A percentile compares a stretch with the other conserved stretches of the same genome.
Conservation (phyloP, 768 basidiomycete genomes). For the Auricularia auricula-judae region DNA sequence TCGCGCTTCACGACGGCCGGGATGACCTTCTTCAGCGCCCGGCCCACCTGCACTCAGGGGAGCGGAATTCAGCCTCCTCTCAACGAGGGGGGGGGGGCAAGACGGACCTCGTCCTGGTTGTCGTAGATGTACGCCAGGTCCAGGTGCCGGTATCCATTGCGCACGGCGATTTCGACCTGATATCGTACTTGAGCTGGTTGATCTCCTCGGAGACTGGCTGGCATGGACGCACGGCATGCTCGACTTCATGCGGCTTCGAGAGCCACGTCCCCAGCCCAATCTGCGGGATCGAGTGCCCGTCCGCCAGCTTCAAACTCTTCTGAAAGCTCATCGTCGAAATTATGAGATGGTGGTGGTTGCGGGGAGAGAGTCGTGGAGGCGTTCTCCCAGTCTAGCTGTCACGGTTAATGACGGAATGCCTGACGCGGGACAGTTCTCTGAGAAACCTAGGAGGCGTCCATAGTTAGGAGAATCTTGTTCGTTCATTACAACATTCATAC, state of each 20-base stretch:
- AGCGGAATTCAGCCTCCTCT: too few relatives aligned
- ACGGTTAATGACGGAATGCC: background rate
- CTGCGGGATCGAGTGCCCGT: constrained; percentile 50
- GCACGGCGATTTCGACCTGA: constrained; percentile 66
- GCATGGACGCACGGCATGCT: constrained; percentile 41
- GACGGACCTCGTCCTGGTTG: constrained; percentile 56
- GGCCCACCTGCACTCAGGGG: constrained; percentile 34
- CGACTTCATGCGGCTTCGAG: constrained; percentile 64
- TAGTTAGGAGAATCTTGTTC: too few relatives aligned
- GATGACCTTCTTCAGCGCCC: constrained; percentile 65
- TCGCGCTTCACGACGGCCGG: constrained; percentile 68
- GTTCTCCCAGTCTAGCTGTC: background rate
- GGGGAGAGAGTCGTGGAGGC: background rate
- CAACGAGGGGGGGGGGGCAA: too few relatives aligned
- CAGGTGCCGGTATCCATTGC: constrained; percentile 72
- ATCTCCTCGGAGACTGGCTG: too few relatives aligned
- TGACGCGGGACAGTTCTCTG: background rate
- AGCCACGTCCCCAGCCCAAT: constrained; percentile 81
- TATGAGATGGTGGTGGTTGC: background rate
- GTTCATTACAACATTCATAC: too few relatives aligned
- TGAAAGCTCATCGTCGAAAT: constrained; percentile 29
- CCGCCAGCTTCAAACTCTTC: constrained; percentile 29
- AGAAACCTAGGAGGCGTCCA: too few relatives aligned
- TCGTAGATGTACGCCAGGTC: constrained; percentile 73
- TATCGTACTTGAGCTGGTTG: background rate